Percentiles rank a stretch among this genome's conserved stretches.
phyloP scores from a whole-genome alignment of 225 moss, liverwort and hornwort genomes.

The Physcomitrium patens region DNA sequence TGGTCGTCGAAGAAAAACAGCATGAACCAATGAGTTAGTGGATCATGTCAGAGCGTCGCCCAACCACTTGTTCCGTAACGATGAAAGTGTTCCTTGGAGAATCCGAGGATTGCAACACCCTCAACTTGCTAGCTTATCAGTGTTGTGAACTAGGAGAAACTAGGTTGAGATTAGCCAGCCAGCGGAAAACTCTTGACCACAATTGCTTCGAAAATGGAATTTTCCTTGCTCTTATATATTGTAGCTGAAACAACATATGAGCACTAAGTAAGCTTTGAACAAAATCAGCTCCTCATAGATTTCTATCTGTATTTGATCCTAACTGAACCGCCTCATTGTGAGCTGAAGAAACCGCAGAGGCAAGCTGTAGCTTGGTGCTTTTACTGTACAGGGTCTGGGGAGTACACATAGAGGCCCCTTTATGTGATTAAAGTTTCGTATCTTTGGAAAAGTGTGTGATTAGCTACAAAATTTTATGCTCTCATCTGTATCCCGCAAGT shows the following conservation, averaged over 20 bases:
- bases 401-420: neutral
- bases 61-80: too few species aligned
- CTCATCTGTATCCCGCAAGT: conserved; percentile 39
- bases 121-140: too few species aligned
- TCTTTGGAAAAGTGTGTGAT: conserved; percentile 22
- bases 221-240: conserved; percentile 9
- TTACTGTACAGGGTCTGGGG: conserved; percentile 28
- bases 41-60: too few species aligned
- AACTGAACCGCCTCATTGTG: neutral
- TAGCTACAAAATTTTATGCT: conserved; percentile 23
- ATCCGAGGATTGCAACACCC: too few species aligned
- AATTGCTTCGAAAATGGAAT: conserved; percentile 9
- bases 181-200: too few species aligned
- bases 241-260: neutral
- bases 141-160: too few species aligned
- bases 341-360: conserved; percentile 9
- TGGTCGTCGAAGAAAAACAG: conserved; percentile 18
- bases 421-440: neutral
- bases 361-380: conserved; percentile 27
- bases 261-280: conserved; percentile 10
- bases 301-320: conserved; percentile 1
- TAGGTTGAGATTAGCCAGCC: too few species aligned
- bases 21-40: too few species aligned
- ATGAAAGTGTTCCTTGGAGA: too few species aligned
- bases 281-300: conserved; percentile 11